Percentiles rank a stretch among this genome's conserved stretches.
phyloP scores from a whole-genome alignment of 108 stramenopile genomes.

The Parietichytrium sp. region DNA sequence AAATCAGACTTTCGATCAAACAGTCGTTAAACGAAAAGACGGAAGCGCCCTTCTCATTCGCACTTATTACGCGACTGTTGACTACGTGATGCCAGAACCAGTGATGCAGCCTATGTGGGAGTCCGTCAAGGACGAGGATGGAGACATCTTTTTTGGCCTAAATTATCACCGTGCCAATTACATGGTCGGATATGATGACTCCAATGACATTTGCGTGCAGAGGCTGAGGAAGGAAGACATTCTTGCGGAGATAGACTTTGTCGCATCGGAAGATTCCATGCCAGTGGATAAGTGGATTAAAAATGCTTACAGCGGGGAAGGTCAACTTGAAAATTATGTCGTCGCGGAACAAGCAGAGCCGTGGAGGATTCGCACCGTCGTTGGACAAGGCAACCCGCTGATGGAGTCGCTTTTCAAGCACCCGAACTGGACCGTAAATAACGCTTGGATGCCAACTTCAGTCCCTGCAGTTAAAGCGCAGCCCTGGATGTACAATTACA shows the following conservation, averaged over 20 bases:
- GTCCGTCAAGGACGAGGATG: constrained; percentile 67
- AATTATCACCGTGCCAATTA: constrained; percentile 78
- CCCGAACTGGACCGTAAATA: constrained; percentile 66
- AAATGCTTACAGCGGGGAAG: background rate
- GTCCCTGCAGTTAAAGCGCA: constrained; percentile 76
- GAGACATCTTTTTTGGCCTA: constrained; percentile 70
- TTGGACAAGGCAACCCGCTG: constrained; percentile 49
- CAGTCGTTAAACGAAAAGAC: constrained; percentile 63
- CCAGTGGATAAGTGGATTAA: constrained; percentile 6
- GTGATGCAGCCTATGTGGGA: constrained; percentile 87
- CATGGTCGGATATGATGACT: constrained; percentile 74
- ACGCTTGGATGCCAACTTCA: constrained; percentile 69
- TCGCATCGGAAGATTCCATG: constrained; percentile 7
- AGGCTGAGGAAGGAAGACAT: constrained; percentile 75
- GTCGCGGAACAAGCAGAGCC: background rate
- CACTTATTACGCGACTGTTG: constrained; percentile 74
- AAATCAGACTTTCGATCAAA: constrained; percentile 79
- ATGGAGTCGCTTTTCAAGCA: constrained; percentile 71
- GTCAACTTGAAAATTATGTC: background rate
- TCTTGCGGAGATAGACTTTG: constrained; percentile 62
- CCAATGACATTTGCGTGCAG: constrained; percentile 81
- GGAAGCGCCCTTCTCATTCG: constrained; percentile 59
- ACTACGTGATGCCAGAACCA: constrained; percentile 71
- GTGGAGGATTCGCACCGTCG: background rate
- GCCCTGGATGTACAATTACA: constrained; percentile 73